These are phyloP conservation scores for Chytriomyces sp. DNA, from an alignment of 192 early-diverging fungal genomes.

Conservation along the genomic window DNA sequence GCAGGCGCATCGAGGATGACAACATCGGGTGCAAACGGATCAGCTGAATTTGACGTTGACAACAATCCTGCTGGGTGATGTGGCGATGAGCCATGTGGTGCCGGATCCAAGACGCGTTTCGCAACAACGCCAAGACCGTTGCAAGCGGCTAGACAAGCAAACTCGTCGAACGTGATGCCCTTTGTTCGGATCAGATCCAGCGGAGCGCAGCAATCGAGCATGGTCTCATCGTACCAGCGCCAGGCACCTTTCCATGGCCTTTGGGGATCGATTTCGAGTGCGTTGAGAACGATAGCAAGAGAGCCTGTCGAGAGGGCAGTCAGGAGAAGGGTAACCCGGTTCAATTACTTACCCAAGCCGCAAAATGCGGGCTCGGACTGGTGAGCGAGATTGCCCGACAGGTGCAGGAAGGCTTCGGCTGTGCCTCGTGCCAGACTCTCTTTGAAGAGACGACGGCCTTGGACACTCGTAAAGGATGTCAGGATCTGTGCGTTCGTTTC, in stretches of 20 bases:
- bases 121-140: conserved; percentile 76
- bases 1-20: not conserved
- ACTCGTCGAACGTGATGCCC: conserved; percentile 90
- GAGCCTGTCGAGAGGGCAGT: not conserved
- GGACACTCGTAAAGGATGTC: conserved; percentile 75
- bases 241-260: conserved; percentile 92
- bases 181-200: conserved; percentile 73
- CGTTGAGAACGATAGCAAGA: conserved; percentile 88
- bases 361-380: conserved; percentile 89
- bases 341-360: conserved; percentile 64
- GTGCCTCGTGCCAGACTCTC: conserved; percentile 72
- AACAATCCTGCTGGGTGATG: not conserved
- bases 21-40: not conserved
- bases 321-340: not conserved
- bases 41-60: not conserved
- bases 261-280: conserved; percentile 86
- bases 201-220: conserved; percentile 54
- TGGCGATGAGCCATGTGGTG: not conserved
- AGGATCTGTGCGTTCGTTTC: too few relatives aligned
- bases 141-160: conserved; percentile 86
- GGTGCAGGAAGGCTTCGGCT: conserved; percentile 84
- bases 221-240: conserved; percentile 74
- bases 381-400: conserved; percentile 87
- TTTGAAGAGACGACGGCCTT: conserved; percentile 80
- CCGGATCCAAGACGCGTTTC: conserved; percentile 66